Evolutionary conservation across 75 land plant genomes (phyloP), one percentile per base, ranked within the genome.

Genomic region (Selaginella moellendorffii): DNA sequence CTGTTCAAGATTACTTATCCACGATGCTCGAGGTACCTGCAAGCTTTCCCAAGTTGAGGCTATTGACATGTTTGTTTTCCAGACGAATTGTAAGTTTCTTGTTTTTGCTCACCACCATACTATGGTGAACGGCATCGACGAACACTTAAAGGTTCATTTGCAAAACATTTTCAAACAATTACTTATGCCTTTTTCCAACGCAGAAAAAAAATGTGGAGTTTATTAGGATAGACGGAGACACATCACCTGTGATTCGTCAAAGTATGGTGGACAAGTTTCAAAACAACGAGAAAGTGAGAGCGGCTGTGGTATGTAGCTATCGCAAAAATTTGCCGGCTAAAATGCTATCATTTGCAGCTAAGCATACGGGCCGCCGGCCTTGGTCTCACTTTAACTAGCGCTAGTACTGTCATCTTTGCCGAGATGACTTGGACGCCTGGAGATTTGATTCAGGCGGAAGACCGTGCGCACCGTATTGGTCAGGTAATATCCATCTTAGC

Each of bases 41-140:
- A 36, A 36, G 14, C 5, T 36, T 36, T 5, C 46, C 5, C 14
- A 36, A 36, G 5, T 36, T 5, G 10, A 36, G 5, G 5, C 10
- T 36, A 36, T 36, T 5, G 5, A 36, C 46, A 36, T 36, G 46
- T 14, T 36, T 36, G 46, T 69, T 23, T 62, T 65, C 31, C 88
- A 91, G 97, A 93, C 88, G 42, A 88, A 80, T 23, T 87, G 93
- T 82, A 91, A 91, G 63, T 91, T 91, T 64, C 72, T 91, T 20
- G 62, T 91, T 62, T 91, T 91, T 87, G 88, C 95, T 2, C 93
- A 87, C 64, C 97, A 91, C 74, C 83, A 77, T 63, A 74, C 80
- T n/a, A 84, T 91, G 88, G 46, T 91, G 66, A 77, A 79, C 31
- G 61, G 84, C 28, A 82, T 91, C 56, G 78, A 85, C 63, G 71